A percentile compares a stretch with the other conserved stretches of the same genome.
Conservation (phyloP, 1,284 basidiomycete species). For the Rhodotorula mucilaginosa region DNA sequence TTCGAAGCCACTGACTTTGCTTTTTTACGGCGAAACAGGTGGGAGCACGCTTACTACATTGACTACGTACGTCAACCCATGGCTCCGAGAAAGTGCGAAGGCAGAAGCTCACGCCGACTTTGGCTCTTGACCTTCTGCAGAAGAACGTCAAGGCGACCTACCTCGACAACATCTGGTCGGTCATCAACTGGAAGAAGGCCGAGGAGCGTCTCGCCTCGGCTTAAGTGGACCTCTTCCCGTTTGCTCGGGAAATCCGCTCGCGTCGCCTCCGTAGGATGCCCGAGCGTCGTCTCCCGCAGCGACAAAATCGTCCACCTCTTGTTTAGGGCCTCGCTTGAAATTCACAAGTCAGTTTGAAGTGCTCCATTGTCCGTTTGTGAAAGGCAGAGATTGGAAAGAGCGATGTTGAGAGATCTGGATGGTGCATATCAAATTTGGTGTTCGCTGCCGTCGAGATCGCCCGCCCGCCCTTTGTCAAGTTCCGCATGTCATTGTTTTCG, state of each 20-base stretch:
- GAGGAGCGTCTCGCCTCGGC: conserved; percentile 61
- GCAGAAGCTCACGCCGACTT: neutral
- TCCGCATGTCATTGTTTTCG: too few species aligned
- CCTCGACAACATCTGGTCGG: conserved; percentile 66
- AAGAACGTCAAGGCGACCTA: conserved; percentile 62
- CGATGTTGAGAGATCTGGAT: too few species aligned
- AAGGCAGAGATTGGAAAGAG: too few species aligned
- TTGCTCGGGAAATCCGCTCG: neutral
- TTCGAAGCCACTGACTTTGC: neutral
- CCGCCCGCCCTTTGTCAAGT: too few species aligned
- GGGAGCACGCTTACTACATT: conserved; percentile 64
- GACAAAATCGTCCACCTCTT: neutral
- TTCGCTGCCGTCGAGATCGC: too few species aligned
- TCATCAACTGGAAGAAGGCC: conserved; percentile 88
- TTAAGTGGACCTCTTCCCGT: neutral
- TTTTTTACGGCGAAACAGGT: neutral
- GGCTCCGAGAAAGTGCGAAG: neutral
- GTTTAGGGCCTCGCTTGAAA: neutral
- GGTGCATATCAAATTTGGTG: too few species aligned
- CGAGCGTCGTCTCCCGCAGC: neutral
- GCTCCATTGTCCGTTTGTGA: too few species aligned
- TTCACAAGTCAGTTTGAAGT: too few species aligned
- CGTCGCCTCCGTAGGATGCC: neutral
- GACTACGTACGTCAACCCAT: conserved; percentile 51
- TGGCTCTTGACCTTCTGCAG: conserved; percentile 57